Evolutionary conservation across 768 basidiomycete species (phyloP).

Genomic region (Lactifluus piperatus): DNA sequence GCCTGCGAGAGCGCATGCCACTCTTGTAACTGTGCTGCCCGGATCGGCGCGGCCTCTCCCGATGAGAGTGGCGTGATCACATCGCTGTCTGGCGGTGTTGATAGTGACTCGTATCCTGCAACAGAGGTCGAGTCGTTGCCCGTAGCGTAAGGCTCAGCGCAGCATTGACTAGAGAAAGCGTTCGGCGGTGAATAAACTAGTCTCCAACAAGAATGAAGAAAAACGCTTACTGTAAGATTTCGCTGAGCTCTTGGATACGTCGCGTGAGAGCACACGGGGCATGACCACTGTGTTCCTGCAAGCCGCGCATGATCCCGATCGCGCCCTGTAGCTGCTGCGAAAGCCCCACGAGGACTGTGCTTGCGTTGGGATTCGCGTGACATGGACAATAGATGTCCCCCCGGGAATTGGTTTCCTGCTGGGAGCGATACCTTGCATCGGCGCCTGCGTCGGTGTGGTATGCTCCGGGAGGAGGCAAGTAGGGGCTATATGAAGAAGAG

Average conservation of each 20-base stretch:
- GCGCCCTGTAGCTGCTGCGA: conserved; percentile 19
- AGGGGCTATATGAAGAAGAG: conserved; percentile 21
- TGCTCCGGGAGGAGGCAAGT: conserved; percentile 15
- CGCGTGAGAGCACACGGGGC: conserved; percentile 12
- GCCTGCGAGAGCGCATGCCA: conserved; percentile 20
- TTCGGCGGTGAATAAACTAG: background rate
- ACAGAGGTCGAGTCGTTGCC: conserved; percentile 10
- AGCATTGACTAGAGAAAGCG: conserved; percentile 7
- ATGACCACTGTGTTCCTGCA: conserved; percentile 17
- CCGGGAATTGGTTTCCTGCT: conserved; percentile 7
- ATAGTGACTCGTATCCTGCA: conserved; percentile 16
- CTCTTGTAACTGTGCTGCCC: conserved; percentile 19
- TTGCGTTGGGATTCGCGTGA: conserved; percentile 17
- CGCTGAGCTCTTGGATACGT: conserved; percentile 19
- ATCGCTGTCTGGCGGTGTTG: conserved; percentile 20
- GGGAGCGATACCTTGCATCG: conserved; percentile 14
- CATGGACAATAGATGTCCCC: conserved; percentile 17
- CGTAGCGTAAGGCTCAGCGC: conserved; percentile 12
- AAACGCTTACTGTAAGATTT: conserved; percentile 16
- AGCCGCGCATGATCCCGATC: conserved; percentile 12
- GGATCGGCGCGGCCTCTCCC: conserved; percentile 18
- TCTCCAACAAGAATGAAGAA: background rate
- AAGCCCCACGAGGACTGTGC: conserved; percentile 10
- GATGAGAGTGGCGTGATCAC: conserved; percentile 22
- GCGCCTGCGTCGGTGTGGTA: conserved; percentile 13